Percentiles rank a stretch among this genome's conserved stretches.
phyloP scores from a whole-genome alignment of 306 rosid genomes.

The apple (Malus domestica) region DNA sequence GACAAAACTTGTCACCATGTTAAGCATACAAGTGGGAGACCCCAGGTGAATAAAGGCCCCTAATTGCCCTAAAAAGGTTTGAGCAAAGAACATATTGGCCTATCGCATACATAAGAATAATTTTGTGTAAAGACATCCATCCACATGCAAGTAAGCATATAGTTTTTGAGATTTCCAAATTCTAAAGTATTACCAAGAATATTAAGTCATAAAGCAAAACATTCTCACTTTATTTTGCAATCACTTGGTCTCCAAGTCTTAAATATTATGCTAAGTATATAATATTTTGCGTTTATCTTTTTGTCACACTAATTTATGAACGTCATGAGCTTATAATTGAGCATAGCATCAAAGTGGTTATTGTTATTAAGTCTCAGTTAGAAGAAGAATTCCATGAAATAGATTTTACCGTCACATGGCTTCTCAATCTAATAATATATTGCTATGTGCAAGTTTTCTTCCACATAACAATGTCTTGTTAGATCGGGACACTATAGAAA shows the following conservation, averaged over 20 bases:
- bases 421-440: no score
- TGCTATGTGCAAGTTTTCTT: no score
- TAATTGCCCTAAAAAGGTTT: background rate
- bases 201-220: background rate
- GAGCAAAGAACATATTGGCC: background rate
- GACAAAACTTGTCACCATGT: background rate
- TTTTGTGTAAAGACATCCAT: background rate
- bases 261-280: no score
- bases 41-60: background rate
- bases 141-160: background rate
- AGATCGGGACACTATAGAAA: no score
- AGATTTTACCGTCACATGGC: rapidly evolving
- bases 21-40: background rate
- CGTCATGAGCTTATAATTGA: no score
- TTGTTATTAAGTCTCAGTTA: no score
- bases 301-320: no score
- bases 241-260: constrained; percentile 11
- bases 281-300: no score
- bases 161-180: background rate
- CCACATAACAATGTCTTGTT: no score
- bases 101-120: background rate
- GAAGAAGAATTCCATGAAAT: no score
- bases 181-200: background rate
- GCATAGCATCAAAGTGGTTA: no score
- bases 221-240: constrained; percentile 3